Evolutionary conservation across 2,329 filamentous ascomycete species (phyloP).

Genomic region (Microdochium bolleyi): DNA sequence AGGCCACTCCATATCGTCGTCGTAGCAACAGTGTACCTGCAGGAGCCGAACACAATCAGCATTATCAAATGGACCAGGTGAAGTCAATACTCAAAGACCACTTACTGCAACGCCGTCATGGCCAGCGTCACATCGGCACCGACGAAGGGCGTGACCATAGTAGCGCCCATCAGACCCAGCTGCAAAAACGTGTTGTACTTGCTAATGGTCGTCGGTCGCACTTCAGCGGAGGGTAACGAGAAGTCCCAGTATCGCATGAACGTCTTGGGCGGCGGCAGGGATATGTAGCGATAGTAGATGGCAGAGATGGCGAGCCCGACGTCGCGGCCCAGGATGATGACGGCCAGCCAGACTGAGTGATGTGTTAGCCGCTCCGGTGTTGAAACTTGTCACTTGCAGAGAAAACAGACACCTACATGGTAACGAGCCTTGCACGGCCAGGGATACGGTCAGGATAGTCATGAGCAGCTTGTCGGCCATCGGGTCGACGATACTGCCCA

Average conservation of each 20-base stretch:
- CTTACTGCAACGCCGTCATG: constrained; percentile 58
- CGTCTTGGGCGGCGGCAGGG: constrained; percentile 86
- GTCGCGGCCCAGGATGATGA: constrained; percentile 86
- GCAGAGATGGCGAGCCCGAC: constrained; percentile 75
- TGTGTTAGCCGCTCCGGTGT: constrained; percentile 2
- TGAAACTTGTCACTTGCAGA: neutral
- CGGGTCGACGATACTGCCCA: constrained; percentile 89
- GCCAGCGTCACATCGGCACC: constrained; percentile 45
- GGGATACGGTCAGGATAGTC: constrained; percentile 81
- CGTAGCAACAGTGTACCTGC: constrained; percentile 72
- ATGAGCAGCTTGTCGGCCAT: constrained; percentile 97
- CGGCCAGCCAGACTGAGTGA: constrained; percentile 69
- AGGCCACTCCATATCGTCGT: constrained; percentile 93
- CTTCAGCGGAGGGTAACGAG: constrained; percentile 78
- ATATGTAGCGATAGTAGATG: constrained; percentile 94
- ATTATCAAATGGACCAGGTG: neutral
- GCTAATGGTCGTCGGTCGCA: constrained; percentile 74
- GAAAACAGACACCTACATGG: constrained; percentile 50
- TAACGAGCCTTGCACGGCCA: constrained; percentile 75
- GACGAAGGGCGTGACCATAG: constrained; percentile 72
- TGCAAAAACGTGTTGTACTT: constrained; percentile 95
- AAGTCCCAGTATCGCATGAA: constrained; percentile 96
- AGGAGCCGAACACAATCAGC: constrained; percentile 2
- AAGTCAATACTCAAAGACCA: constrained; percentile 10
- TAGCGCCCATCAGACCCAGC: constrained; percentile 75